Conservation (phyloP, 176 grass and related monocot genomes). For the Aegilops sharonensis region DNA sequence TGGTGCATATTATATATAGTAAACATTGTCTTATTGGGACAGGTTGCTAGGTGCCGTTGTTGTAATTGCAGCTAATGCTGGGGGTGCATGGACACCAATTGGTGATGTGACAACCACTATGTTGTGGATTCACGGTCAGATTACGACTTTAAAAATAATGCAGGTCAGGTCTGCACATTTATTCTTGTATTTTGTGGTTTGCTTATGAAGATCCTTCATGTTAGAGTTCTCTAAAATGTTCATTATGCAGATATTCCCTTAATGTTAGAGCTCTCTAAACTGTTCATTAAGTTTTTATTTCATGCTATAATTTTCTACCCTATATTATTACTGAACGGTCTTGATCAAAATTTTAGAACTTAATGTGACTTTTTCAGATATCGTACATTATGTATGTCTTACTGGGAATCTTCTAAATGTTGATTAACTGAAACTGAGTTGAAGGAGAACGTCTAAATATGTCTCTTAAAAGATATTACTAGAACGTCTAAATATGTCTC, state of each 20-base stretch:
- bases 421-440: neutral
- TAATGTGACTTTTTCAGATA: neutral
- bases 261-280: neutral
- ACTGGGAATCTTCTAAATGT: neutral
- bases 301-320: neutral
- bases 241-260: neutral
- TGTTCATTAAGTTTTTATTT: neutral
- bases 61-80: conserved; percentile 95
- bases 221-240: neutral
- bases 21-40: conserved; percentile 41
- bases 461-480: neutral
- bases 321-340: neutral
- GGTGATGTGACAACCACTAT: conserved; percentile 99
- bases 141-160: conserved; percentile 75
- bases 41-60: conserved; percentile 95
- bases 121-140: conserved; percentile 97
- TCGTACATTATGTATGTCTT: neutral
- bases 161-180: conserved; percentile 51
- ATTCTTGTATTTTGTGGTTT: neutral
- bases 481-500: neutral
- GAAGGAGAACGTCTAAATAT: conserved; percentile 22
- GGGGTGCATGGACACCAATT: conserved; percentile 98
- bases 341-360: neutral
- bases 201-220: conserved; percentile 7
- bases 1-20: conserved; percentile 10